Evolutionary conservation across 2,329 filamentous ascomycete species (phyloP), one percentile per base, ranked within the genome.

Genomic region (Cytospora piceicola): DNA sequence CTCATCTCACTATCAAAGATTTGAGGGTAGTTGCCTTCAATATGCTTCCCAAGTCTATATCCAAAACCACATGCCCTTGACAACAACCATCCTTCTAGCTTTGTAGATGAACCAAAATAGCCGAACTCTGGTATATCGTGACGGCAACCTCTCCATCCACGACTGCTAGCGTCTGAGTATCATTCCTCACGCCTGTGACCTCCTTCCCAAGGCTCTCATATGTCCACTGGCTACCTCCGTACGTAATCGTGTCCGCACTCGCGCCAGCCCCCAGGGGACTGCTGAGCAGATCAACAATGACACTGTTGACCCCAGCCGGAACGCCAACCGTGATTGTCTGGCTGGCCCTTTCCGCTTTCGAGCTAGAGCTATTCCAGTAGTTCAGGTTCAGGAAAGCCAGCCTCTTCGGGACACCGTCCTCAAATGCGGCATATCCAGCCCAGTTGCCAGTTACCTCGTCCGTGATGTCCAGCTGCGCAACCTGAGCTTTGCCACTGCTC

Each of bases 191-290:
- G 9, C 72, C 71, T 64, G 70, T 73, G 3, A 77, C 73, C 69
- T 78, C 76, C 65, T 69, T 68, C 0, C 77, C 76, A 1, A 71
- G 57, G 64, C 74, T 77, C 55, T 72, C 71, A 58, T 73, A 76
- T 8, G 75, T 77, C 77, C 76, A 78, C 66, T 77, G 75, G 61
- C 76, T 77, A 5, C 76, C 77, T 2, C 71, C 77, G 46, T 78
- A 78, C 9, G 77, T 77, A 57, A 78, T 77, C 4, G 69, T 72
- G 60, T 71, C 69, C 2, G 75, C 75, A 1, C 67, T 71, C 0
- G 74, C 76, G 11, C 75, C 74, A 1, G 77, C 76, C 2, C 77
- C 77, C 32, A 71, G 53, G 4, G 76, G 75, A 54, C 75, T 77
- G 57, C 68, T 74, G 29, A 78, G 67, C 51, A 73, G 71, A 49